Percentiles rank a stretch among this genome's conserved stretches.
Evolutionary conservation across 2,329 filamentous ascomycete genomes (phyloP).

Genomic region (Penicillium sp.): DNA sequence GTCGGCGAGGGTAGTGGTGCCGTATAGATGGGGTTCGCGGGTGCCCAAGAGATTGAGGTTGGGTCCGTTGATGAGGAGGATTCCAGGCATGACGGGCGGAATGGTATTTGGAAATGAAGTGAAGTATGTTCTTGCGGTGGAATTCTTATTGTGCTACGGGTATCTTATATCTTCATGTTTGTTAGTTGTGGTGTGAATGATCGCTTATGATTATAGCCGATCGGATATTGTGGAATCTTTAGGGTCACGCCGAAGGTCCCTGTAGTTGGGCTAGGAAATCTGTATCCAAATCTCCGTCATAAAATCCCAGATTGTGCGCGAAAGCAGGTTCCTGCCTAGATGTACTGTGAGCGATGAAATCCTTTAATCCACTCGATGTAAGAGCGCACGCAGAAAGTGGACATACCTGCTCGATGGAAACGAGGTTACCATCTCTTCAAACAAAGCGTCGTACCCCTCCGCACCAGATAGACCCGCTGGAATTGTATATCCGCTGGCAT

Average conservation of each 20-base stretch:
- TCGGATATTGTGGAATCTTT: neutral
- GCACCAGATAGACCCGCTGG: neutral
- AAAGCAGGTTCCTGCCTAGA: constrained; percentile 25
- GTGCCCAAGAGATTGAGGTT: constrained; percentile 77
- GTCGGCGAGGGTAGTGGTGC: constrained; percentile 66
- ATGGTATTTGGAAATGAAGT: neutral
- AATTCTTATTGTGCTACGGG: neutral
- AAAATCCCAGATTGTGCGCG: constrained; percentile 29
- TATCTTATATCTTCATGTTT: neutral
- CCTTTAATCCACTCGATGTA: neutral
- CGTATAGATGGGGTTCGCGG: constrained; percentile 72
- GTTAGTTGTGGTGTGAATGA: neutral
- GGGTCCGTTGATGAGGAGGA: constrained; percentile 71
- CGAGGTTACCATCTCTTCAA: constrained; percentile 27
- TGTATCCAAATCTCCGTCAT: constrained; percentile 27
- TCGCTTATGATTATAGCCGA: constrained; percentile 13
- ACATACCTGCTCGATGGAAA: constrained; percentile 23
- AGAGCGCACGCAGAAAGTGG: neutral
- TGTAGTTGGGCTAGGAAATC: constrained; percentile 28
- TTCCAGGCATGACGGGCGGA: neutral
- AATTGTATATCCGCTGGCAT: neutral
- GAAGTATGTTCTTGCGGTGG: neutral
- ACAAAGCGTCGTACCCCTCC: constrained; percentile 25
- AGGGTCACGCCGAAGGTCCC: constrained; percentile 6
- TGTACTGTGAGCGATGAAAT: neutral